Evolutionary conservation across 441 rosid genomes (phyloP), one percentile per base, ranked within the genome.

Genomic region (Manihot esculenta): DNA sequence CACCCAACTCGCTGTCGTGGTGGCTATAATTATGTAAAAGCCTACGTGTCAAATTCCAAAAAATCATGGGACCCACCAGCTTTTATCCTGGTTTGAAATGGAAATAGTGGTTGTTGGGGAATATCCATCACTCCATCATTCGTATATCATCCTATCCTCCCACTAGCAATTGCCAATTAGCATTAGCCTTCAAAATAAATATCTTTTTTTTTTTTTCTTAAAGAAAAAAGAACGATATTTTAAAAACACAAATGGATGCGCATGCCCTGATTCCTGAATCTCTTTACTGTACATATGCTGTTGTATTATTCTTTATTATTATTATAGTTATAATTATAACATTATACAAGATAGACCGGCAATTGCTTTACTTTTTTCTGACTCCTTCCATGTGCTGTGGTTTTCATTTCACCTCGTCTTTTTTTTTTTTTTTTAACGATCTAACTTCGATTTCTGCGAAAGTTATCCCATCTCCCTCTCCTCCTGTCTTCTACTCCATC

Each of bases 381-480:
- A 85, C 87, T 80, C 82, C 58, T 51, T 79, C 82, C 97, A 91
- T 89, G 91, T 91, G 92, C 9, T 38, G 91, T 74, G 92, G 88
- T 85, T 47, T 41, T 44, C 69, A 65, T 8, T 24, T 47, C 48
- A 0, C 68, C 69, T 27, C 54, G 24, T 18, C 30, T 74, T 66
- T 57, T 23, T 62, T 60, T n/a, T 56, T 24, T 18, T 10, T 26
- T 56, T 33, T 61, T 69, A 61, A 47, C 71, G 77, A 81, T 81
- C 84, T 62, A 23, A 51, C 84, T 84, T 84, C 74, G 88, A 72
- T 81, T 82, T 80, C 80, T 84, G 88, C 63, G 82, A 87, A 88
- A 82, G 86, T 79, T 56, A 68, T 66, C 84, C 84, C 35, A 33
- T 33, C 38, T 7, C 38, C 38, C 62, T n/a, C n/a, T n/a, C 44